Conservation (phyloP, 2,329 filamentous ascomycete species). For the Fusarium concolor region DNA sequence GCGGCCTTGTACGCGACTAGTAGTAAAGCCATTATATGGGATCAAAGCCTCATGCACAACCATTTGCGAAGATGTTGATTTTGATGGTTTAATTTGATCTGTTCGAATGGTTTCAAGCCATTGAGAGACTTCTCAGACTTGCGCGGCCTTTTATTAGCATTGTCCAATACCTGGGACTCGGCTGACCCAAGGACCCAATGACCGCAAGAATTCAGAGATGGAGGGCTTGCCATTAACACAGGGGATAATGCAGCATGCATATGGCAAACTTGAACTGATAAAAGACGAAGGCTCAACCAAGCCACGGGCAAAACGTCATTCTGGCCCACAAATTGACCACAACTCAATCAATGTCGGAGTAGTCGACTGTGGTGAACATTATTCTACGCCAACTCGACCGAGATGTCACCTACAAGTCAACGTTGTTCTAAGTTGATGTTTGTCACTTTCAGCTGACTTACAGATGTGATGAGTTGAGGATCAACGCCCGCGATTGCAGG, state of each 20-base stretch:
- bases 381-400: neutral
- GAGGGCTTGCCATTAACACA: neutral
- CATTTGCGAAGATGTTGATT: neutral
- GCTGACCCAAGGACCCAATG: too few species aligned
- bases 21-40: neutral
- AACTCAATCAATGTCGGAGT: neutral
- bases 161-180: too few species aligned
- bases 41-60: neutral
- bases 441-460: constrained; percentile 11
- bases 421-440: neutral
- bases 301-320: neutral
- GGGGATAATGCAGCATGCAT: too few species aligned
- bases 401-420: neutral
- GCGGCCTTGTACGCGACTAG: neutral
- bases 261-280: neutral
- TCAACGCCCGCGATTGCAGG: constrained; percentile 1
- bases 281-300: neutral
- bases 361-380: neutral
- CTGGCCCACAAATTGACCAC: neutral
- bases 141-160: neutral
- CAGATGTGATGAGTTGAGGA: constrained; percentile 23
- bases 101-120: neutral
- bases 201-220: neutral
- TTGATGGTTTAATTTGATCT: neutral
- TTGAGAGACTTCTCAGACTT: neutral